These are phyloP conservation scores for Rhodotorula mucilaginosa DNA, from an alignment of 1,284 basidiomycete genomes.

Conservation along the genomic window DNA sequence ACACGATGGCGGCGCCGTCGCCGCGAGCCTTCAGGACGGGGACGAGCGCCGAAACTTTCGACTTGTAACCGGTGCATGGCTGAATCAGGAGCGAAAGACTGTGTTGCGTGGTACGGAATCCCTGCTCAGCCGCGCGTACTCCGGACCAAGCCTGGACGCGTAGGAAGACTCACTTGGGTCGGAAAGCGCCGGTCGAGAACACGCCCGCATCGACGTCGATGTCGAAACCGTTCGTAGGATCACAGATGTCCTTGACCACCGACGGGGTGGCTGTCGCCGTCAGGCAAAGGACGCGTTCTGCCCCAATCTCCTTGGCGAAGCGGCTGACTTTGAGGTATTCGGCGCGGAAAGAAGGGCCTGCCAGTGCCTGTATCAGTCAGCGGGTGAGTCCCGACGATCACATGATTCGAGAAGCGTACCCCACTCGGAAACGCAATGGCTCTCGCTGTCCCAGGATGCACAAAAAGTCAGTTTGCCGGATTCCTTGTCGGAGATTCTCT, in stretches of 20 bases:
- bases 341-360: slow-evolving; percentile 48
- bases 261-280: slow-evolving; percentile 48
- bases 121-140: too few relatives aligned
- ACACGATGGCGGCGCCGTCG: slow-evolving; percentile 50
- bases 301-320: slow-evolving; percentile 42
- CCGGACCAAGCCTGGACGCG: too few relatives aligned
- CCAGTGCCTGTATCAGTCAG: neutral
- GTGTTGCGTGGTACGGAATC: too few relatives aligned
- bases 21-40: slow-evolving; percentile 28
- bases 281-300: slow-evolving; percentile 45
- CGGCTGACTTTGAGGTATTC: slow-evolving; percentile 43
- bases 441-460: slow-evolving; percentile 43
- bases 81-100: slow-evolving; percentile 24
- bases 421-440: slow-evolving; percentile 52
- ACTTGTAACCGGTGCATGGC: slow-evolving; percentile 16
- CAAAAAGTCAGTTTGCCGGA: slow-evolving; percentile 43
- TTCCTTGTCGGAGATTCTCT: slow-evolving; percentile 4
- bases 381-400: neutral
- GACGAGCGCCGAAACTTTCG: slow-evolving; percentile 33
- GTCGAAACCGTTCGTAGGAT: slow-evolving; percentile 42
- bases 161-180: slow-evolving; percentile 19
- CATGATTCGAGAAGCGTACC: slow-evolving; percentile 48
- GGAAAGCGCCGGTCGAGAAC: slow-evolving; percentile 34
- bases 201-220: slow-evolving; percentile 35
- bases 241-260: slow-evolving; percentile 47